Percentiles rank a stretch among this genome's conserved stretches.
Conservation (phyloP, 78 protist genomes). For the Dictyostelium purpureum region DNA sequence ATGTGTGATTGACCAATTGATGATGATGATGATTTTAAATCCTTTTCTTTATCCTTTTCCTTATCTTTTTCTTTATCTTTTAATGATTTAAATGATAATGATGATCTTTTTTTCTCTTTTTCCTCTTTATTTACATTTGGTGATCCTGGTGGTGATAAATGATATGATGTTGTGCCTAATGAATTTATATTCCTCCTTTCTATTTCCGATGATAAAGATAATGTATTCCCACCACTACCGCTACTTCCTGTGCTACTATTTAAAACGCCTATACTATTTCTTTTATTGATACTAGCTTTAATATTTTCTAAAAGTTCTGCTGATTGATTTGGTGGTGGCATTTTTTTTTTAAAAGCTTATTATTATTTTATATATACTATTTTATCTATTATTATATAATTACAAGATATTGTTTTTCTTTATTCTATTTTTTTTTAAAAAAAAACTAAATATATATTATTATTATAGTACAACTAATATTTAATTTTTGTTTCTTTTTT, state of each 20-base stretch:
- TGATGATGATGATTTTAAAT: background rate
- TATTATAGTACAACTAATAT: no score
- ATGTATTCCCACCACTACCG: background rate
- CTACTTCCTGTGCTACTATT: background rate
- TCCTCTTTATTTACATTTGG: background rate
- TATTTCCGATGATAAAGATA: slow-evolving; percentile 1
- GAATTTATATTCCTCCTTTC: background rate
- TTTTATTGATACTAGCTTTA: slow-evolving; percentile 22
- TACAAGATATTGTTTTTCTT: no score
- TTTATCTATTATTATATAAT: no score
- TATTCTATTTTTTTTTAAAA: no score
- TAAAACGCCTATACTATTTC: slow-evolving; percentile 13
- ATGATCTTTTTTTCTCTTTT: background rate
- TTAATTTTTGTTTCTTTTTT: no score
- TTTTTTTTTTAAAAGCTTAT: no score
- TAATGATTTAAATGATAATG: background rate
- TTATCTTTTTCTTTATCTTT: slow-evolving; percentile 13
- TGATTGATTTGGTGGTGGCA: no score
- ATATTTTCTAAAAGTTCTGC: slow-evolving; percentile 14
- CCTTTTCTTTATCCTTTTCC: slow-evolving; percentile 1
- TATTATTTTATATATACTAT: no score
- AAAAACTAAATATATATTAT: no score
- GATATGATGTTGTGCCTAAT: background rate
- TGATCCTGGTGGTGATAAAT: slow-evolving; percentile 24
- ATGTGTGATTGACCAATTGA: background rate